phyloP scores from a whole-genome alignment of 352 stramenopile genomes.

The Phytophthora tubulina region DNA sequence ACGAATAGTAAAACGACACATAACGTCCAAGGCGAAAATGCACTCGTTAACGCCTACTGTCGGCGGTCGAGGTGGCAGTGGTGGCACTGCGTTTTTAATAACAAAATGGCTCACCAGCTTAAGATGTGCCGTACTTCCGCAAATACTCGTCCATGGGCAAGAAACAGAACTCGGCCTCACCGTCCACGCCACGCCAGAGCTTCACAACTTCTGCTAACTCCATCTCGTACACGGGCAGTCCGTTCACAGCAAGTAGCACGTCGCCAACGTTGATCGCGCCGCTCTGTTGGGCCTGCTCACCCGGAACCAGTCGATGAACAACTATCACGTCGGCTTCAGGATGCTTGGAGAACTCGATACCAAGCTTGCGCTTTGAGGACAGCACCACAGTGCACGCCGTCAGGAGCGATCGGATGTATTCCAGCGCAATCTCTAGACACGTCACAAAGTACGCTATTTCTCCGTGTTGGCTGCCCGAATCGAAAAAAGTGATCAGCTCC shows the following conservation, averaged over 20 bases:
- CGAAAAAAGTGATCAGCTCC: conserved; percentile 85
- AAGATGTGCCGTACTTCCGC: conserved; percentile 61
- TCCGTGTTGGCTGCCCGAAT: conserved; percentile 68
- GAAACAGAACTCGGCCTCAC: conserved; percentile 84
- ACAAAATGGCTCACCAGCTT: conserved; percentile 35
- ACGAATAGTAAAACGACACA: conserved; percentile 31
- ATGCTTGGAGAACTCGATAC: conserved; percentile 81
- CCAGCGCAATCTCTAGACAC: conserved; percentile 88
- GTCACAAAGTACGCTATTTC: conserved; percentile 90
- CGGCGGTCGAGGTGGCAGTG: conserved; percentile 18
- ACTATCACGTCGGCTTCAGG: conserved; percentile 59
- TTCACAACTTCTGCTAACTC: conserved; percentile 79
- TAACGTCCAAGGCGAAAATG: conserved; percentile 26
- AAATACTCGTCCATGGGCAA: conserved; percentile 82
- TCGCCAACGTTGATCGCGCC: conserved; percentile 66
- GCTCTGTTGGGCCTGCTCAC: conserved; percentile 76
- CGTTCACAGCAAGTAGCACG: conserved; percentile 85
- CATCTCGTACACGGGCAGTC: conserved; percentile 85
- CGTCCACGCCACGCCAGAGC: conserved; percentile 72
- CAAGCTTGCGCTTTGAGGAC: conserved; percentile 71
- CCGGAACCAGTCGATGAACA: conserved; percentile 60
- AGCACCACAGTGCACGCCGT: conserved; percentile 86
- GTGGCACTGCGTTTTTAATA: conserved; percentile 30
- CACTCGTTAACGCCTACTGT: conserved; percentile 24
- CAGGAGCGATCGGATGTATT: conserved; percentile 88